phyloP scores from a whole-genome alignment of 345 rosid genomes.

The Euphorbia peplus region DNA sequence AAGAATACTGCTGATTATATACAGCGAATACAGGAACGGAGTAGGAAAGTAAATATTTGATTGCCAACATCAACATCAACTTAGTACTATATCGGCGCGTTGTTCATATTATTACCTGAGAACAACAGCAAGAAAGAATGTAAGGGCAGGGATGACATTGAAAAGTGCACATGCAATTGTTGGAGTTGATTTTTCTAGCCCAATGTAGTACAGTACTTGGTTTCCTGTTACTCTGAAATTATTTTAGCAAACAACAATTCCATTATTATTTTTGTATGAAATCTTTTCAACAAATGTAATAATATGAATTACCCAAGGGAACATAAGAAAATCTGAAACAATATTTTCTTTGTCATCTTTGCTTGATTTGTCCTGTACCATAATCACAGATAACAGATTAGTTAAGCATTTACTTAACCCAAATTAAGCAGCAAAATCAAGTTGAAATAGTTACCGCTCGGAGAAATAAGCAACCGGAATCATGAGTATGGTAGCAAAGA shows the following conservation, averaged over 20 bases:
- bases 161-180: slow-evolving; percentile 80
- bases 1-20: too few species aligned
- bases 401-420: too few species aligned
- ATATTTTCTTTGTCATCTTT: slow-evolving; percentile 47
- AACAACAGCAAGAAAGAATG: slow-evolving; percentile 71
- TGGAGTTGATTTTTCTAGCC: slow-evolving; percentile 67
- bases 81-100: too few species aligned
- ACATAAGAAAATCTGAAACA: slow-evolving; percentile 63
- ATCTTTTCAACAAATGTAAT: neutral
- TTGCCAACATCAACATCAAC: too few species aligned
- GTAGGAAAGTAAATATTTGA: too few species aligned
- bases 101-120: slow-evolving; percentile 47
- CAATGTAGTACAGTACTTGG: slow-evolving; percentile 78
- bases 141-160: slow-evolving; percentile 72
- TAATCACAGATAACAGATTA: neutral
- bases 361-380: slow-evolving; percentile 72
- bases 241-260: too few species aligned
- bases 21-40: too few species aligned
- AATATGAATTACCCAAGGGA: slow-evolving; percentile 65
- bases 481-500: slow-evolving; percentile 62
- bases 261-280: too few species aligned
- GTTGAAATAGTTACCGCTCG: slow-evolving; percentile 48
- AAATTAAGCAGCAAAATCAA: too few species aligned
- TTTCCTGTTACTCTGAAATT: slow-evolving; percentile 60
- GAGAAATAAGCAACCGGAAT: slow-evolving; percentile 63